A percentile compares a stretch with the other conserved stretches of the same genome.
These are phyloP conservation scores for Lachnellula hyalina DNA, from an alignment of 2,329 filamentous ascomycete species.

Conservation along the genomic window DNA sequence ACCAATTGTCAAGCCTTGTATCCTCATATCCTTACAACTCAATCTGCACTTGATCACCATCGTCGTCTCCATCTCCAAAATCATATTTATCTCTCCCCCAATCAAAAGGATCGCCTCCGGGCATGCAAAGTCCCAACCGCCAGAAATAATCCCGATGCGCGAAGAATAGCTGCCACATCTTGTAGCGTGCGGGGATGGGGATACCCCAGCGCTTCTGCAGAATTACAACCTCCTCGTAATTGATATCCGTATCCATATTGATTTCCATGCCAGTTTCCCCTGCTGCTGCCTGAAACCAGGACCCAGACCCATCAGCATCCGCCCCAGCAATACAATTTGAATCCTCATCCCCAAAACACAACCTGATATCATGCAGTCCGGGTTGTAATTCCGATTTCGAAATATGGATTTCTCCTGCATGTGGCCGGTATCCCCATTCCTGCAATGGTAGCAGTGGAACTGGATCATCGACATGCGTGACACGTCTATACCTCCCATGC, in stretches of 20 bases:
- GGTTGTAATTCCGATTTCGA: constrained; percentile 65
- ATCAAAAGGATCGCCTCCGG: constrained; percentile 66
- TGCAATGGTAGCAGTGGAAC: constrained; percentile 77
- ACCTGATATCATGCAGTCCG: constrained; percentile 55
- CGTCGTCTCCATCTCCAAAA: constrained; percentile 17
- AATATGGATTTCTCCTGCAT: constrained; percentile 85
- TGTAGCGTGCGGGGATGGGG: constrained; percentile 45
- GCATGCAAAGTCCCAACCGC: constrained; percentile 83
- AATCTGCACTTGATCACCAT: not conserved
- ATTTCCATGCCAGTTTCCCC: constrained; percentile 15
- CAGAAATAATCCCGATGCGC: constrained; percentile 97
- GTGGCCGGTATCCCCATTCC: constrained; percentile 82
- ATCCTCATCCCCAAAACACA: constrained; percentile 61
- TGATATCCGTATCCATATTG: constrained; percentile 37
- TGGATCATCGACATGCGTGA: constrained; percentile 81
- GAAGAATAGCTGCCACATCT: constrained; percentile 89
- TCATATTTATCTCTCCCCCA: constrained; percentile 54
- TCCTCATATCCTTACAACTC: not conserved
- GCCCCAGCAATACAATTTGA: constrained; percentile 59
- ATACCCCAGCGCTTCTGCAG: constrained; percentile 26
- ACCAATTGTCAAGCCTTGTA: not conserved
- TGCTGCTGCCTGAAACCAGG: not conserved
- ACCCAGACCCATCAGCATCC: constrained; percentile 12
- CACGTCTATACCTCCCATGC: constrained; percentile 54
- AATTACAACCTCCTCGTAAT: constrained; percentile 8